A percentile compares a stretch with the other conserved stretches of the same genome.
Evolutionary conservation across 1,284 basidiomycete species (phyloP).

Genomic region (Microbotryum intermedium): DNA sequence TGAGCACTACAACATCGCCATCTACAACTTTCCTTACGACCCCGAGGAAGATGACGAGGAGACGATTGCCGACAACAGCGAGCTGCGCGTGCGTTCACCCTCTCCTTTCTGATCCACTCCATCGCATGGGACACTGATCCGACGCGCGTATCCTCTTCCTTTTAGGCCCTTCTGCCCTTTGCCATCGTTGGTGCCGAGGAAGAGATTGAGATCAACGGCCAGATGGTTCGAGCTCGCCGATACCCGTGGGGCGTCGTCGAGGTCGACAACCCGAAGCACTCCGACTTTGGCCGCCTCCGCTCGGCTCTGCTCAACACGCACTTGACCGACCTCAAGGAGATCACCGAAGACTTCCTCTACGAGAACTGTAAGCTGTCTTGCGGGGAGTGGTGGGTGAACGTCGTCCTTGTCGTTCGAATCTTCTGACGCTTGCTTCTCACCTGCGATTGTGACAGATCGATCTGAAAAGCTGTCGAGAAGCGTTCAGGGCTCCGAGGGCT

Average conservation of each 20-base stretch:
- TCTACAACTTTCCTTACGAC: conserved; percentile 99
- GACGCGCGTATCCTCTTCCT: background rate
- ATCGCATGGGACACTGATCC: background rate
- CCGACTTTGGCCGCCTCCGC: conserved; percentile 87
- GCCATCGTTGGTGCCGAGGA: conserved; percentile 97
- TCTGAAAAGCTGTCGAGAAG: conserved; percentile 95
- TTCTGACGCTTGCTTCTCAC: background rate
- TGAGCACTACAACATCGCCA: conserved; percentile 94
- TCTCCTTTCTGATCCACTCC: background rate
- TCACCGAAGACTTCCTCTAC: conserved; percentile 82
- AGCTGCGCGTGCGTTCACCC: conserved; percentile 59
- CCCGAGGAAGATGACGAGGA: conserved; percentile 98
- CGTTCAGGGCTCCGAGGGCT: conserved; percentile 58
- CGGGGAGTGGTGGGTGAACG: background rate
- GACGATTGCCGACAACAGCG: conserved; percentile 94
- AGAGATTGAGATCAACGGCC: conserved; percentile 85
- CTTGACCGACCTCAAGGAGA: conserved; percentile 62
- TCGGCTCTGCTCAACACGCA: conserved; percentile 88
- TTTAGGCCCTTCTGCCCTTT: conserved; percentile 79
- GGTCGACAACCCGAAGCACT: conserved; percentile 97
- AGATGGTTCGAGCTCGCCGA: conserved; percentile 80
- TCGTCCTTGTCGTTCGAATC: background rate
- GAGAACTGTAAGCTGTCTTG: conserved; percentile 14
- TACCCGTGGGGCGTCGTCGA: conserved; percentile 99
- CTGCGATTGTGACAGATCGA: conserved; percentile 53